Conservation (phyloP, 139 green algal species). For the Edaphochlamys debaryana region DNA sequence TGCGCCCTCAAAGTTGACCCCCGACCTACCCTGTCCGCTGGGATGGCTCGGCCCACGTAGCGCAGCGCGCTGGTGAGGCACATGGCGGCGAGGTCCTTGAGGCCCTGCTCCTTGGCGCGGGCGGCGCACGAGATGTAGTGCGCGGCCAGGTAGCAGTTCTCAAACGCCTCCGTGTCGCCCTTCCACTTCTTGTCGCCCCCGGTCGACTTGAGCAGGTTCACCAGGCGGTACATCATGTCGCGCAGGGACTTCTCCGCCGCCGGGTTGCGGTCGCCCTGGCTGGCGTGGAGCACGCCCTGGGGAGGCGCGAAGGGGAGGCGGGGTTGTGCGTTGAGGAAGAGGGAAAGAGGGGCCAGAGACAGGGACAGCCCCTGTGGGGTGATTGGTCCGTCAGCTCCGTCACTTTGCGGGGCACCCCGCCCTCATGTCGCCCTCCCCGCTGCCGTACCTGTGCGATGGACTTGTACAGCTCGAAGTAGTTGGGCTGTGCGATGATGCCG, state of each 20-base stretch:
- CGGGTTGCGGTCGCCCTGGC: slow-evolving; percentile 34
- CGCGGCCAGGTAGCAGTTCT: slow-evolving; percentile 59
- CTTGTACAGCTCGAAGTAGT: slow-evolving; percentile 74
- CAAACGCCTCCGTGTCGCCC: slow-evolving; percentile 58
- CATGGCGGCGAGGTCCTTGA: slow-evolving; percentile 72
- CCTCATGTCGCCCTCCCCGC: too few species aligned
- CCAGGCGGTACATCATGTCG: slow-evolving; percentile 57
- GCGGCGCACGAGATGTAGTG: slow-evolving; percentile 61
- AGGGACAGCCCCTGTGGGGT: too few species aligned
- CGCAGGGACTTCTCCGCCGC: slow-evolving; percentile 54
- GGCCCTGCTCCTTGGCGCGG: slow-evolving; percentile 46
- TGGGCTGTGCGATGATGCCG: slow-evolving; percentile 49
- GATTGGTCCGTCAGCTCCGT: too few species aligned
- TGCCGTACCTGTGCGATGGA: slow-evolving; percentile 58
- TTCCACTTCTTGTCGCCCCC: slow-evolving; percentile 34
- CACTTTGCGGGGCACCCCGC: too few species aligned
- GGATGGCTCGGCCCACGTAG: slow-evolving; percentile 72
- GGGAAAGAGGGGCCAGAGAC: too few species aligned
- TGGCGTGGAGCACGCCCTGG: slow-evolving; percentile 64
- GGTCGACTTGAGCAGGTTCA: slow-evolving; percentile 40
- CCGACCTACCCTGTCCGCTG: slow-evolving; percentile 81
- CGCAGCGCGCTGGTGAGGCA: slow-evolving; percentile 71
- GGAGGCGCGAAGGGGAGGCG: too few species aligned
- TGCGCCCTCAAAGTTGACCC: too few species aligned
- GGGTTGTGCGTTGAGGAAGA: too few species aligned